Conservation (phyloP, 2,329 filamentous ascomycete species). For the Arthroderma uncinatum region DNA sequence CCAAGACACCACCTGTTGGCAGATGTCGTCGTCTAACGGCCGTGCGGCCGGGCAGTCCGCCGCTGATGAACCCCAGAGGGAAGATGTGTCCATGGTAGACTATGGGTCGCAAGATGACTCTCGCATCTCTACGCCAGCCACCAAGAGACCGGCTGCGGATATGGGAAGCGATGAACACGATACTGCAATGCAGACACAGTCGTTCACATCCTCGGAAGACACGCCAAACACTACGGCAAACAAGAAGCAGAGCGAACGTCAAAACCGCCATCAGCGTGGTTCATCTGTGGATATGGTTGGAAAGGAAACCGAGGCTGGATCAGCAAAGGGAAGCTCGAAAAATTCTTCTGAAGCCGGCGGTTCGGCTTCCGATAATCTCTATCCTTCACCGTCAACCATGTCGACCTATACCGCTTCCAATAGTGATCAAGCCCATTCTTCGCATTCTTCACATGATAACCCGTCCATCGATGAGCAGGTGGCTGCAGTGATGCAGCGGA, state of each 20-base stretch:
- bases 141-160: slow-evolving; percentile 43
- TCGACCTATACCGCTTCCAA: slow-evolving; percentile 27
- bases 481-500: slow-evolving; percentile 54
- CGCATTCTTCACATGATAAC: slow-evolving; percentile 12
- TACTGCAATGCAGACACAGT: slow-evolving; percentile 19
- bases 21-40: slow-evolving; percentile 31
- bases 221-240: slow-evolving; percentile 16
- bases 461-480: slow-evolving; percentile 60
- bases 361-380: slow-evolving; percentile 25
- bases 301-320: slow-evolving; percentile 16
- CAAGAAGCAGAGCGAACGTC: slow-evolving; percentile 13
- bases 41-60: slow-evolving; percentile 17
- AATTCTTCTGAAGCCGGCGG: slow-evolving; percentile 22
- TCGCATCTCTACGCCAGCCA: slow-evolving; percentile 27
- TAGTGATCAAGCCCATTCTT: slow-evolving; percentile 16
- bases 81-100: slow-evolving; percentile 26
- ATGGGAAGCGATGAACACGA: slow-evolving; percentile 38
- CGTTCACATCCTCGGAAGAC: slow-evolving; percentile 2
- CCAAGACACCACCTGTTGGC: neutral
- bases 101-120: slow-evolving; percentile 5
- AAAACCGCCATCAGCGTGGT: slow-evolving; percentile 20
- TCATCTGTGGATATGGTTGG: slow-evolving; percentile 38
- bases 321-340: slow-evolving; percentile 6
- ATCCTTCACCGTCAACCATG: slow-evolving; percentile 31
- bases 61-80: slow-evolving; percentile 18